Evolutionary conservation across 257 asterid species (phyloP).

Genomic region (Nicotiana sylvestris): DNA sequence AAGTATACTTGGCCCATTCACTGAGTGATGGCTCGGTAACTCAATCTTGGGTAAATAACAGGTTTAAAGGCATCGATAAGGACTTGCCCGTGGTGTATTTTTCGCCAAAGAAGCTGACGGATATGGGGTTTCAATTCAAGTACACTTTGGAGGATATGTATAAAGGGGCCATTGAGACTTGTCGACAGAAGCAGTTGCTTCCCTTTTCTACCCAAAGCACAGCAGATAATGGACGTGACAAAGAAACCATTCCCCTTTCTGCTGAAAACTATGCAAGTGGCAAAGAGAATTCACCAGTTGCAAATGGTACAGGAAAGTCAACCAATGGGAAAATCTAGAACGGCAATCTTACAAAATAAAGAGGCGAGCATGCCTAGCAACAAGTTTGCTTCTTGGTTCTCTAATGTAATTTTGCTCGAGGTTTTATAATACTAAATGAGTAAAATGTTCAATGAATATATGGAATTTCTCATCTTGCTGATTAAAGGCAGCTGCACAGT

Average conservation of each 20-base stretch:
- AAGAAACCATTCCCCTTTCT: constrained; percentile 23
- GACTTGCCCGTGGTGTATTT: constrained; percentile 58
- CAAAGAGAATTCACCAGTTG: constrained; percentile 18
- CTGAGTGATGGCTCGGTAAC: not conserved
- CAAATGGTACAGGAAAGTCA: not conserved
- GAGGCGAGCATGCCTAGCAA: not conserved
- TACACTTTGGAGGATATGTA: constrained; percentile 79
- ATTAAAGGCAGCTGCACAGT: not conserved
- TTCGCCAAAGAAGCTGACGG: constrained; percentile 68
- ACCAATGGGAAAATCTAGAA: not conserved
- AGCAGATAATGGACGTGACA: constrained; percentile 26
- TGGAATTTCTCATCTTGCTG: not conserved
- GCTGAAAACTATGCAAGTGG: constrained; percentile 11
- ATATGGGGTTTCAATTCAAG: constrained; percentile 71
- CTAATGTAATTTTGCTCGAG: not conserved
- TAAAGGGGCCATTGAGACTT: constrained; percentile 69
- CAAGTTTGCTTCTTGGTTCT: not conserved
- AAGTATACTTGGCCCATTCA: not conserved
- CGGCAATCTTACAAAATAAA: not conserved
- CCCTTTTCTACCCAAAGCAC: constrained; percentile 45
- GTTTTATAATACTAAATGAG: not conserved
- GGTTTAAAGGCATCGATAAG: constrained; percentile 74
- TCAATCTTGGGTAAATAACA: constrained; percentile 25
- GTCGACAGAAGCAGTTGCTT: constrained; percentile 68
- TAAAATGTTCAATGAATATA: not conserved